phyloP scores from a whole-genome alignment of 176 grass and related monocot species.

The Rhynchospora tenuis region DNA sequence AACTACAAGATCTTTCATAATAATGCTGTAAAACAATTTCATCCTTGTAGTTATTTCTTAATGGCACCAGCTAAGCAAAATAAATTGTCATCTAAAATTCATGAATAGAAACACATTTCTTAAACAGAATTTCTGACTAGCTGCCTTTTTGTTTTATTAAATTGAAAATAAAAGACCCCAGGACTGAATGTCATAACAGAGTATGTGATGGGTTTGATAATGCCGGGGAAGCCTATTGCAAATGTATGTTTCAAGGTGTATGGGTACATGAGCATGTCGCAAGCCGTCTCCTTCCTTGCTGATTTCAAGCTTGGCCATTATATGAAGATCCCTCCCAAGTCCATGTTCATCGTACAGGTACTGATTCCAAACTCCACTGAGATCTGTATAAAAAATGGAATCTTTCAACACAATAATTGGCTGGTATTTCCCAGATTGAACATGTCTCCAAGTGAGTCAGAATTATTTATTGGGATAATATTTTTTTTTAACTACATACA shows the following conservation, averaged over 20 bases:
- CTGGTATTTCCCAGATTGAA: background rate
- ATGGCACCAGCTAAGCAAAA: background rate
- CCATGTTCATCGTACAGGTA: slow-evolving; percentile 96
- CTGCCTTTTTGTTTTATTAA: background rate
- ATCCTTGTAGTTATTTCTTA: background rate
- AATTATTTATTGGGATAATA: background rate
- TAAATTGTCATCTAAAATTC: background rate
- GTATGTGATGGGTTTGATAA: slow-evolving; percentile 64
- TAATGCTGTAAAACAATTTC: background rate
- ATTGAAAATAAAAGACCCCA: slow-evolving; percentile 43
- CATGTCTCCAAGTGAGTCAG: background rate
- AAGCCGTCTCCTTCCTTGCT: slow-evolving; percentile 68
- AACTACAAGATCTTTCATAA: background rate
- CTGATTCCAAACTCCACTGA: background rate
- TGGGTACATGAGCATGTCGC: slow-evolving; percentile 93
- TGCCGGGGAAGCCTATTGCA: slow-evolving; percentile 72
- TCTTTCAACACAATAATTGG: too few species aligned
- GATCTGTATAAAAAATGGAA: too few species aligned
- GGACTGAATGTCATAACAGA: slow-evolving; percentile 82
- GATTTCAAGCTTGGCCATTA: slow-evolving; percentile 98
- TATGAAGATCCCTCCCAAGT: slow-evolving; percentile 88
- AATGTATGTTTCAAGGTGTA: slow-evolving; percentile 97
- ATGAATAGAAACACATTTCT: background rate
- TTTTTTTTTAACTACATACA: background rate
- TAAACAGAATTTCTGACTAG: background rate